Conservation (phyloP, 257 asterid genomes). For the Leptodermis oblonga region DNA sequence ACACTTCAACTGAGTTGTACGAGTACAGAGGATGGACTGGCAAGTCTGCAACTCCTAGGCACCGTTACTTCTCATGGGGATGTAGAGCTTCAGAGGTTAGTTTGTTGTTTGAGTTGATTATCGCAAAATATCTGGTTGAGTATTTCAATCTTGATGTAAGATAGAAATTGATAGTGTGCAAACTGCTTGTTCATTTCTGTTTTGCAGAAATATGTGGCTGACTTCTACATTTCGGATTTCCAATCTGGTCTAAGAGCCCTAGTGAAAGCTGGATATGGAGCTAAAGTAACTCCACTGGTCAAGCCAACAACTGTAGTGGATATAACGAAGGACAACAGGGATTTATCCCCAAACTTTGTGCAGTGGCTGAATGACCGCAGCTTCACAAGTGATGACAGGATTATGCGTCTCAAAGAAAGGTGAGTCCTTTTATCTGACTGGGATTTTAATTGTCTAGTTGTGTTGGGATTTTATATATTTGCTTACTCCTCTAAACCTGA, state of each 20-base stretch:
- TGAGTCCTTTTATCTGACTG: conserved; percentile 16
- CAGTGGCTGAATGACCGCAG: conserved; percentile 51
- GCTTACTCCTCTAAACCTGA: not conserved
- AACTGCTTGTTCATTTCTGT: conserved; percentile 9
- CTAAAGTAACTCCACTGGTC: conserved; percentile 52
- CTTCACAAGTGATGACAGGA: conserved; percentile 53
- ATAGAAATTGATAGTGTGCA: not conserved
- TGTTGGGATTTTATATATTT: not conserved
- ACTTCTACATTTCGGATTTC: conserved; percentile 57
- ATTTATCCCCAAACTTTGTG: conserved; percentile 39
- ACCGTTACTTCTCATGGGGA: conserved; percentile 82
- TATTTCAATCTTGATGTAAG: conserved; percentile 4
- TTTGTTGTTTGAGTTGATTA: not conserved
- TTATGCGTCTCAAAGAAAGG: conserved; percentile 62
- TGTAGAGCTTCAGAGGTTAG: conserved; percentile 89
- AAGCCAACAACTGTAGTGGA: conserved; percentile 41
- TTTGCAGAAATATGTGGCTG: conserved; percentile 52
- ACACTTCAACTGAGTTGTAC: conserved; percentile 72
- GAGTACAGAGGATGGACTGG: conserved; percentile 82
- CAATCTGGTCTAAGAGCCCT: conserved; percentile 65
- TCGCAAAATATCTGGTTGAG: not conserved
- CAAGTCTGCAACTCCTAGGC: conserved; percentile 59
- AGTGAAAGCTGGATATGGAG: conserved; percentile 63
- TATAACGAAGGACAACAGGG: conserved; percentile 36
- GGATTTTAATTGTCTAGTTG: not conserved